Conservation (phyloP, 2,329 filamentous ascomycete genomes). For the Orbilia blumenaviensis region DNA sequence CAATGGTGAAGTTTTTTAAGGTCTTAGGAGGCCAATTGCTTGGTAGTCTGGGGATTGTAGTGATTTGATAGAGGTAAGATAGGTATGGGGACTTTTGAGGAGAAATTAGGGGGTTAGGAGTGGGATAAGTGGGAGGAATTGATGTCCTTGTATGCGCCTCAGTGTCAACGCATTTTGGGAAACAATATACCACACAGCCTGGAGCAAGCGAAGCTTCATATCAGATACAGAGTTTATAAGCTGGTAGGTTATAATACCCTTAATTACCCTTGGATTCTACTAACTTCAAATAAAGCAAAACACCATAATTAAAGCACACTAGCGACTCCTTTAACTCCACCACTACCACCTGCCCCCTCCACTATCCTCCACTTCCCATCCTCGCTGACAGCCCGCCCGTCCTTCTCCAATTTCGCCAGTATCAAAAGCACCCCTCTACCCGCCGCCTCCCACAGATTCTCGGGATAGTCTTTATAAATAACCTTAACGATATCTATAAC, state of each 20-base stretch:
- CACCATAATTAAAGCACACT: constrained; percentile 34
- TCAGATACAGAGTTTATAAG: too few species aligned
- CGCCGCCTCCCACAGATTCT: constrained; percentile 78
- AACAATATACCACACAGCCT: constrained; percentile 2
- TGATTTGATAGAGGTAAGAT: too few species aligned
- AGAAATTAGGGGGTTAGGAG: not conserved
- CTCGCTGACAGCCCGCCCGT: constrained; percentile 70
- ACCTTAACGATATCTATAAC: constrained; percentile 84
- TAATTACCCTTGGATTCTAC: too few species aligned
- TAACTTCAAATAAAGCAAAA: not conserved
- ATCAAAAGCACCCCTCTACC: constrained; percentile 80
- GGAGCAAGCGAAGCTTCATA: too few species aligned
- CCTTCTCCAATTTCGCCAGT: constrained; percentile 77
- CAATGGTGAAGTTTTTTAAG: too few species aligned
- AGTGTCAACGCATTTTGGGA: not conserved
- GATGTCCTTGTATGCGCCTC: not conserved
- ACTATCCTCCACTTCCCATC: constrained; percentile 35
- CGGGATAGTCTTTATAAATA: constrained; percentile 82
- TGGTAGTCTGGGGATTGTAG: not conserved
- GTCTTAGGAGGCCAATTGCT: not conserved
- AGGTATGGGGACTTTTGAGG: not conserved
- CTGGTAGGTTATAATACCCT: too few species aligned
- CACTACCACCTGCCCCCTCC: constrained; percentile 54
- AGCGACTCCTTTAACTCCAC: constrained; percentile 50
- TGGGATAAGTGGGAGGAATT: not conserved